These are phyloP conservation scores for Mycena polygramma DNA, from an alignment of 768 basidiomycete species.

Conservation along the genomic window DNA sequence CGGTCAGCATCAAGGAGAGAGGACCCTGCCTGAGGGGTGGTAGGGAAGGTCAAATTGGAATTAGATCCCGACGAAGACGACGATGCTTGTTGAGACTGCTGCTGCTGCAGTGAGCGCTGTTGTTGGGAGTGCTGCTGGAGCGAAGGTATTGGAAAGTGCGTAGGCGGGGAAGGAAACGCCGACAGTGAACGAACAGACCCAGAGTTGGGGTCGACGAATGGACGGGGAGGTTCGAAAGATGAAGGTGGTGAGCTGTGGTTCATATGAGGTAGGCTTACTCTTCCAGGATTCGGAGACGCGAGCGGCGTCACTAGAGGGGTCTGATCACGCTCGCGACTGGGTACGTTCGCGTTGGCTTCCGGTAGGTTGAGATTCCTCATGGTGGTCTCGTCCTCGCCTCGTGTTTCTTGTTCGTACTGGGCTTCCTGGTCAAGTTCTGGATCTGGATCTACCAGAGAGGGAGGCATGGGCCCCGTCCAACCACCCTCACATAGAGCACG, in stretches of 20 bases:
- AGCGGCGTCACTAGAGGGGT: conserved; percentile 28
- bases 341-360: conserved; percentile 1
- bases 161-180: conserved; percentile 80
- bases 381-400: conserved; percentile 3
- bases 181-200: conserved; percentile 78
- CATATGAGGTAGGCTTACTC: conserved; percentile 26
- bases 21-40: conserved; percentile 41
- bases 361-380: conserved; percentile 32
- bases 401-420: conserved; percentile 25
- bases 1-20: conserved; percentile 41
- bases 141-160: conserved; percentile 77
- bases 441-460: conserved; percentile 53
- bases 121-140: conserved; percentile 17
- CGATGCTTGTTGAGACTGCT: conserved; percentile 29
- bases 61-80: conserved; percentile 42
- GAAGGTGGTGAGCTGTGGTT: conserved; percentile 41
- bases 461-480: conserved; percentile 70
- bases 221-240: conserved; percentile 53
- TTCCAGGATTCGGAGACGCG: conserved; percentile 30
- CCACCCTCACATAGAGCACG: conserved; percentile 81
- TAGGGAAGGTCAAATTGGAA: conserved; percentile 42
- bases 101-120: background rate
- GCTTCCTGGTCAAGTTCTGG: conserved; percentile 15
- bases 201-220: conserved; percentile 55
- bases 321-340: conserved; percentile 19